A percentile compares a stretch with the other conserved stretches of the same genome.
Conservation (phyloP, 495 filamentous ascomycete genomes). For the Neurospora terricola region DNA sequence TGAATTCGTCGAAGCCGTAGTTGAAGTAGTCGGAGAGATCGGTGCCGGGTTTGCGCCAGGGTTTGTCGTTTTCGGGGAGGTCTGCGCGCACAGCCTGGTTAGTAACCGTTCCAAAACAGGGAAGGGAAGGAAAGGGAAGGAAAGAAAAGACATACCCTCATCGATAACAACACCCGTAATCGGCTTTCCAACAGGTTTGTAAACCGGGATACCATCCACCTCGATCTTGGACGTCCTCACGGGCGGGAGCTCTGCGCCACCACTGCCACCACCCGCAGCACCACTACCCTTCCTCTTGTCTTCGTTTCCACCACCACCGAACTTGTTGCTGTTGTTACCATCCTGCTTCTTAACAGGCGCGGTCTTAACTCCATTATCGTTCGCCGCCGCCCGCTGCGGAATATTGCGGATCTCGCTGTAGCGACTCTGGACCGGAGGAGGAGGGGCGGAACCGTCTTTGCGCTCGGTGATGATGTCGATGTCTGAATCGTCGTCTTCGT, state of each 20-base stretch:
- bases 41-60: slow-evolving; percentile 91
- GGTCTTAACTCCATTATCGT: slow-evolving; percentile 31
- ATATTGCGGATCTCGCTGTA: slow-evolving; percentile 61
- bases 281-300: not conserved
- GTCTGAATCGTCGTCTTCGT: slow-evolving; percentile 53
- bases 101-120: too few relatives aligned
- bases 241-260: slow-evolving; percentile 34
- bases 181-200: slow-evolving; percentile 62
- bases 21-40: slow-evolving; percentile 98
- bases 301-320: not conserved
- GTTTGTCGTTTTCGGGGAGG: slow-evolving; percentile 76
- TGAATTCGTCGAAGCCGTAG: slow-evolving; percentile 99
- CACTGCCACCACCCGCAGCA: slow-evolving; percentile 6
- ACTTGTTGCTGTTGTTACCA: slow-evolving; percentile 1
- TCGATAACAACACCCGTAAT: slow-evolving; percentile 80
- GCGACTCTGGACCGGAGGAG: slow-evolving; percentile 35
- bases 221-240: slow-evolving; percentile 72
- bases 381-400: slow-evolving; percentile 48
- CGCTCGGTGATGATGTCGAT: slow-evolving; percentile 90
- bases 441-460: slow-evolving; percentile 66
- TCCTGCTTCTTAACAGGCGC: slow-evolving; percentile 31
- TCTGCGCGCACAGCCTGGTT: too few relatives aligned
- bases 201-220: slow-evolving; percentile 69
- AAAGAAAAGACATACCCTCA: slow-evolving; percentile 35
- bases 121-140: not conserved